Evolutionary conservation across 2,329 filamentous ascomycete genomes (phyloP).

Genomic region (Venturia pyrina): DNA sequence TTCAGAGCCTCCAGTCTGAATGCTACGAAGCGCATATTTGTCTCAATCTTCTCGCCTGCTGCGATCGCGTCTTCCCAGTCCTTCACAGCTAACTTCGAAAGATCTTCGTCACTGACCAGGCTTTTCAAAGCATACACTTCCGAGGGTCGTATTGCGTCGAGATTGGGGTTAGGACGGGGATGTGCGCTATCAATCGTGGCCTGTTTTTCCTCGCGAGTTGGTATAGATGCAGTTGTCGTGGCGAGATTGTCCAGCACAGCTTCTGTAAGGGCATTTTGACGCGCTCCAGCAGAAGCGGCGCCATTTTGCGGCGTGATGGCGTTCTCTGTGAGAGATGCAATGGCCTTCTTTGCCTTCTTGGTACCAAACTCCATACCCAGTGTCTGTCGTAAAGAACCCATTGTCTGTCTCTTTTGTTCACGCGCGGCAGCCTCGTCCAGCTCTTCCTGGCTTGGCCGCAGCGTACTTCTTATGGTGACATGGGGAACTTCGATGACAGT

Average conservation of each 20-base stretch:
- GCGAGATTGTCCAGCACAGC: constrained; percentile 8
- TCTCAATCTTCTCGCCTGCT: constrained; percentile 45
- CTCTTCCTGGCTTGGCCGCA: constrained; percentile 33
- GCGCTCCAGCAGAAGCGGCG: constrained; percentile 24
- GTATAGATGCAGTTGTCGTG: constrained; percentile 31
- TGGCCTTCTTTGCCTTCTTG: constrained; percentile 73
- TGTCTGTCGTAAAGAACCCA: constrained; percentile 24
- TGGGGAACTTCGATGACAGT: constrained; percentile 45
- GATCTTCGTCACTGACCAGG: constrained; percentile 58
- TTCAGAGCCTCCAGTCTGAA: constrained; percentile 49
- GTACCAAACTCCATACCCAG: constrained; percentile 75
- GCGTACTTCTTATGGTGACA: constrained; percentile 43
- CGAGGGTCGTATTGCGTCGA: constrained; percentile 54
- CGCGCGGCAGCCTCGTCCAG: constrained; percentile 25
- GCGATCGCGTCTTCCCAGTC: constrained; percentile 64
- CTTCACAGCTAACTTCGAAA: constrained; percentile 54
- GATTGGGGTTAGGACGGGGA: constrained; percentile 62
- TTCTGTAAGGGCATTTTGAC: constrained; percentile 19
- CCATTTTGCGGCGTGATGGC: constrained; percentile 44
- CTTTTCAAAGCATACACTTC: constrained; percentile 62
- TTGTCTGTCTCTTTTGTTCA: constrained; percentile 8
- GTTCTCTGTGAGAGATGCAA: constrained; percentile 59
- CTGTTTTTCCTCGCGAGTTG: constrained; percentile 55
- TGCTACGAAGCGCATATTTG: constrained; percentile 56
- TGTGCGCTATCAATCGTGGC: constrained; percentile 56